Base-by-base conservation (phyloP, 495 filamentous ascomycete genomes). In the Penicillium waksmanii region DNA sequence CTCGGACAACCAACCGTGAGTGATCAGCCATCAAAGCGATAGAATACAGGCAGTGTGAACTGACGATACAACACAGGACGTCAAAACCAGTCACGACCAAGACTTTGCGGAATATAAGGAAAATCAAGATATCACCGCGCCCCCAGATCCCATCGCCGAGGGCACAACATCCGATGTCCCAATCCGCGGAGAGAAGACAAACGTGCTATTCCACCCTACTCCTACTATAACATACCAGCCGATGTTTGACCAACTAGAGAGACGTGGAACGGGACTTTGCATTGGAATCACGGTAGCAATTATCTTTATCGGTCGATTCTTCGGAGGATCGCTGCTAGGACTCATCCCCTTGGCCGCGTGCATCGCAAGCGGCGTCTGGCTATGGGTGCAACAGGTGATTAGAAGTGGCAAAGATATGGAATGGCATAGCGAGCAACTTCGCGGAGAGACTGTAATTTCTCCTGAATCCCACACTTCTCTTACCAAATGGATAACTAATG, bases 111-210 rank as follows among this genome's bases (percentile, higher is more conserved):
- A 93, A 61, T 98, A 98, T 73, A 88, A 87, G 59, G 64, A 88
- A 53, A 90, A 85, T 7, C 94, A 97, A 71, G 94, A 98, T 68
- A 77, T 95, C 55, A 97, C 94, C 3, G 89, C 94, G 2, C 94
- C 94, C 6, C 94, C 93, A 1, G 93, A 96, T 63, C 93, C 94
- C 6, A 74, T 96, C 23, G 87, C 84, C 10, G 77, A 86, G 55
- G 88, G 90, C 12, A 84, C 87, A 33, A 97, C 94, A 2, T 91
- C 89, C 9, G 94, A 98, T 73, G 91, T 98, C 7, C 94, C 94
- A 15, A 96, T 98, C 64, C 92, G 91, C 70, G 93, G 93, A 55
- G 94, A 97, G 66, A 96, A 92, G 81, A 98, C 94, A 1, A 97
- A 97, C 63, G 86, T 98, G 34, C 85, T 98, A 27, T 97, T 97